Percentiles rank a stretch among this genome's conserved stretches.
Conservation (phyloP, 306 rosid genomes). For the Cucumis cinereus region DNA sequence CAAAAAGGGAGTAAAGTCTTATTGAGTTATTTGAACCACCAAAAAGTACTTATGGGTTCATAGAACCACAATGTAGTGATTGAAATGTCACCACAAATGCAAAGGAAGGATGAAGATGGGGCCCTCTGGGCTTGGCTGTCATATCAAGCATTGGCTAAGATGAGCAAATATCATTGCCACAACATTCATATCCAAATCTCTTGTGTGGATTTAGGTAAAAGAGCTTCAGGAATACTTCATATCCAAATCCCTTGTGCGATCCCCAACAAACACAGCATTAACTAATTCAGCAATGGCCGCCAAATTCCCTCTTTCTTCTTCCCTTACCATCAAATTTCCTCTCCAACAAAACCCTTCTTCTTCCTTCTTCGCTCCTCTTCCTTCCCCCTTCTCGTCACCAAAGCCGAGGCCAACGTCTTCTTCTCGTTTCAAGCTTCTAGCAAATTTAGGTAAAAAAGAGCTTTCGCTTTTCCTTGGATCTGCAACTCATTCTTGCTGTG, state of each 20-base stretch:
- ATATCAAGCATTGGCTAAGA: neutral
- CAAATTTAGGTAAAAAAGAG: slow-evolving; percentile 38
- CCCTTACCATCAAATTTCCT: slow-evolving; percentile 29
- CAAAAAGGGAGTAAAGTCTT: neutral
- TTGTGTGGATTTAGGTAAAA: too few relatives aligned
- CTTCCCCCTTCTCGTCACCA: slow-evolving; percentile 16
- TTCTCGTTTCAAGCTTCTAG: slow-evolving; percentile 40
- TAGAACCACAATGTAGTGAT: neutral
- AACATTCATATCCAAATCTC: slow-evolving; percentile 20
- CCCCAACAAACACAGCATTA: slow-evolving; percentile 1
- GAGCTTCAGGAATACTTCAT: too few relatives aligned
- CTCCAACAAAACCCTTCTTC: slow-evolving; percentile 21
- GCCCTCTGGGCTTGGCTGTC: neutral
- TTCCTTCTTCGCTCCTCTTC: slow-evolving; percentile 17
- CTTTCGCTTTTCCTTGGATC: neutral
- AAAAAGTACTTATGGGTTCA: neutral
- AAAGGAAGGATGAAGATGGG: neutral
- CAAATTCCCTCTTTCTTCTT: slow-evolving; percentile 40
- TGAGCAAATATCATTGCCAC: slow-evolving; percentile 8
- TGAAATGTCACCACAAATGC: neutral
- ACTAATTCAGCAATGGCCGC: slow-evolving; percentile 41
- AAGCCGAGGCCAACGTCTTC: slow-evolving; percentile 15
- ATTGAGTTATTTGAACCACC: neutral
- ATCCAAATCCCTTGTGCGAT: slow-evolving; percentile 9
- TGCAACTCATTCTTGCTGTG: neutral